Conservation (phyloP, 352 stramenopile genomes). For the Phytophthora pinifolia region DNA sequence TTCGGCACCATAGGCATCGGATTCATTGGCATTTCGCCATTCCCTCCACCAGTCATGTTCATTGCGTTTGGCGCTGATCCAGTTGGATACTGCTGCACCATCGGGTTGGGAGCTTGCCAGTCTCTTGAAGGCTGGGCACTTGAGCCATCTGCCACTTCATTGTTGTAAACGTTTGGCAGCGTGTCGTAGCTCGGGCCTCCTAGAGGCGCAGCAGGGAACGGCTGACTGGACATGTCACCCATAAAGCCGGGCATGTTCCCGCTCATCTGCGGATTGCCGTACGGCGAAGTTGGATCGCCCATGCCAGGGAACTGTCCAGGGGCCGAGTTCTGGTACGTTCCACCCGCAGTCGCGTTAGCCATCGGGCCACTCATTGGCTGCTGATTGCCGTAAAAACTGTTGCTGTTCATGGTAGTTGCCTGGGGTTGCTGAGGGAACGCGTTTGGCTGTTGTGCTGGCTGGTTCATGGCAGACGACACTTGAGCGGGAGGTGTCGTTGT, state of each 20-base stretch:
- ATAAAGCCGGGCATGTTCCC: conserved; percentile 30
- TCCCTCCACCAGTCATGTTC: conserved; percentile 19
- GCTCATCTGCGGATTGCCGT: conserved; percentile 19
- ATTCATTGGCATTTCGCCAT: conserved; percentile 27
- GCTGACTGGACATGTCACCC: conserved; percentile 28
- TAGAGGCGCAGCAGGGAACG: conserved; percentile 22
- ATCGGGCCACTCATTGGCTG: conserved; percentile 19
- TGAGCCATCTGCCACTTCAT: conserved; percentile 13
- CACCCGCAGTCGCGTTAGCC: conserved; percentile 8
- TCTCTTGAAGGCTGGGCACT: conserved; percentile 6
- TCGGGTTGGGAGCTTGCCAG: conserved; percentile 32
- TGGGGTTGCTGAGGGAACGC: conserved; percentile 20
- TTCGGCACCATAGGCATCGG: conserved; percentile 26
- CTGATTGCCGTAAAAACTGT: conserved; percentile 19
- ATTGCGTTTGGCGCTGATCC: conserved; percentile 17
- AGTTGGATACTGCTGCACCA: conserved; percentile 18
- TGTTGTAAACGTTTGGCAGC: conserved; percentile 31
- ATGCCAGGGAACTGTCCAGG: conserved; percentile 22
- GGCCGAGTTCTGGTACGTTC: conserved; percentile 8
- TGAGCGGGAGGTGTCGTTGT: conserved; percentile 6
- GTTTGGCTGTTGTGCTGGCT: conserved; percentile 21
- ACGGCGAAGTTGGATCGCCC: conserved; percentile 28
- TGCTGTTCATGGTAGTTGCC: conserved; percentile 11
- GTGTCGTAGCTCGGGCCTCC: conserved; percentile 24
- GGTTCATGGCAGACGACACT: conserved; percentile 19